phyloP scores from a whole-genome alignment of 768 basidiomycete species.

The Amanita rimosa region DNA sequence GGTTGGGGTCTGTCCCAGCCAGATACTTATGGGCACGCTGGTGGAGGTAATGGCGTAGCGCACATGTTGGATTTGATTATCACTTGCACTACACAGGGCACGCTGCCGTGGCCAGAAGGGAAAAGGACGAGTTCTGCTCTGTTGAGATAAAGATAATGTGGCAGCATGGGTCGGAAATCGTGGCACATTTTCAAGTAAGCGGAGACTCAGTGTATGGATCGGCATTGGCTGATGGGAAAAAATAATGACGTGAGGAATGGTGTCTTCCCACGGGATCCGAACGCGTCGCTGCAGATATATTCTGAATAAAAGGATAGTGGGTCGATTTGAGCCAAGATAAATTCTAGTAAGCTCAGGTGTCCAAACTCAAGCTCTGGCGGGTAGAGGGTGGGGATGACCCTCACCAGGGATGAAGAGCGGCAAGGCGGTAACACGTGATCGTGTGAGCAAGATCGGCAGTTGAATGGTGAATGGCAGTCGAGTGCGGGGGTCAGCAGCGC shows the following conservation, averaged over 20 bases:
- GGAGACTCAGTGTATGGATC: no score
- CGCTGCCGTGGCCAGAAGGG: not conserved
- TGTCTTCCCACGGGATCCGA: no score
- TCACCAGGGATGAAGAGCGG: not conserved
- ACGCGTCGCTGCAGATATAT: no score
- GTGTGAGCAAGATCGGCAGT: not conserved
- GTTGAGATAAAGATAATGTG: constrained; percentile 3
- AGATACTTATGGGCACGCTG: not conserved
- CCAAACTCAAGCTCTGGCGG: not conserved
- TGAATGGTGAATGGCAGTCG: constrained; percentile 1
- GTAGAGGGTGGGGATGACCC: not conserved
- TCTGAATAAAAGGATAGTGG: no score
- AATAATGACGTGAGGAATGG: no score
- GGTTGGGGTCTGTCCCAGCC: not conserved
- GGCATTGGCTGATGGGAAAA: no score
- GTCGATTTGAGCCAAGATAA: no score
- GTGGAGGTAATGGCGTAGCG: not conserved
- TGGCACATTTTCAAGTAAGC: no score
- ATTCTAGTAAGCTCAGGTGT: no score
- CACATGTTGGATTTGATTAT: constrained; percentile 2
- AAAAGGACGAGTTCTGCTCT: constrained; percentile 3
- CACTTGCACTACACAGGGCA: not conserved
- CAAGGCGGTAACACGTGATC: not conserved
- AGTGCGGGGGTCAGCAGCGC: not conserved
- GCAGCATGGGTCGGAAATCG: no score